A percentile compares a stretch with the other conserved stretches of the same genome.
These are phyloP conservation scores for Camellia granthamiana DNA, from an alignment of 148 eudicot species.

Conservation along the genomic window DNA sequence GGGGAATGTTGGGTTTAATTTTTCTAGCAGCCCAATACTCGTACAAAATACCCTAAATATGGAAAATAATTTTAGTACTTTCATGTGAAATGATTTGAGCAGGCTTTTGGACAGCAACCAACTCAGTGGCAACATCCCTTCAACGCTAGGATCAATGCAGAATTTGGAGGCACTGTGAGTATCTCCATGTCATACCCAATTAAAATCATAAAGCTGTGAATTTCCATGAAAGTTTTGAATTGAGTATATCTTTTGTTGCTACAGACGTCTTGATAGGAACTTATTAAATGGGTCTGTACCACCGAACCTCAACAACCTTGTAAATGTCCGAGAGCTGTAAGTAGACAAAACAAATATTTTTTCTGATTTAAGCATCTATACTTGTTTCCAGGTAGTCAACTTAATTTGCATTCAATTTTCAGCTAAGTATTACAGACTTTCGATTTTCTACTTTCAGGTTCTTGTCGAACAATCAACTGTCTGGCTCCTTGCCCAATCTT, in stretches of 20 bases:
- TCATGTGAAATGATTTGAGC: conserved; percentile 9
- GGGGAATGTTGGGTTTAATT: background rate
- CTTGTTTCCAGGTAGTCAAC: background rate
- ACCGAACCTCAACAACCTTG: conserved; percentile 55
- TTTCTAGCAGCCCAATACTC: background rate
- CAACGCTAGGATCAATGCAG: conserved; percentile 52
- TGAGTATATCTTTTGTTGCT: background rate
- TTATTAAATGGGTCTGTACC: conserved; percentile 57
- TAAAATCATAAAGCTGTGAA: background rate
- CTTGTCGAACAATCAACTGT: conserved; percentile 54
- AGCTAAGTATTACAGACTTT: background rate
- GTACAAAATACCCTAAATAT: background rate
- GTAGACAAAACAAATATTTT: conserved; percentile 15
- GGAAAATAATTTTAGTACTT: background rate
- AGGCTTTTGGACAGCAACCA: conserved; percentile 74
- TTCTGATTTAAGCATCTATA: too few species aligned
- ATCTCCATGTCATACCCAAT: conserved; percentile 14
- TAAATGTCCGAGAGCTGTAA: conserved; percentile 49
- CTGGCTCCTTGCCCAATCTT: conserved; percentile 58
- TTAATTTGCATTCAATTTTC: background rate
- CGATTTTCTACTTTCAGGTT: conserved; percentile 35
- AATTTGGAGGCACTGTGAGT: conserved; percentile 72
- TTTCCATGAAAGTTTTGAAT: background rate
- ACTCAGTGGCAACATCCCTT: conserved; percentile 54
- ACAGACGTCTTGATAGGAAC: conserved; percentile 74